phyloP scores from a whole-genome alignment of 805 yeast genomes.

The Kazachstania viticola region DNA sequence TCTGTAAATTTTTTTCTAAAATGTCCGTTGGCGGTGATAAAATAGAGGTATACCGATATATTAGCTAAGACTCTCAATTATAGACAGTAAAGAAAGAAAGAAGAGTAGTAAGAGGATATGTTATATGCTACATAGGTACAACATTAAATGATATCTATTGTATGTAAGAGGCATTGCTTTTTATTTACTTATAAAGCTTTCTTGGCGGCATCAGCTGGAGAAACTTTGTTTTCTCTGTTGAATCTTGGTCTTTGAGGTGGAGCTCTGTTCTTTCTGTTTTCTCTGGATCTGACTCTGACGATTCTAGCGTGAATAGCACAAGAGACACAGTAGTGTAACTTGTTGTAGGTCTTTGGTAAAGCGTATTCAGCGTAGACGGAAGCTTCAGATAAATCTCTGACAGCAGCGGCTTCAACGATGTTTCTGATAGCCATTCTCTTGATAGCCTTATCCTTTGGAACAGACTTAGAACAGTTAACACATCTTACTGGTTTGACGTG shows the following conservation, averaged over 20 bases:
- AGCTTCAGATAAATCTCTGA: conserved; percentile 99
- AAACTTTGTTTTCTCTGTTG: conserved; percentile 90
- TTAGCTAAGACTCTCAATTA: no score
- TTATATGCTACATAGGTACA: no score
- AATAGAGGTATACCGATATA: no score
- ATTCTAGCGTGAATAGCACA: conserved; percentile 99
- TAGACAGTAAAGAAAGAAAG: not conserved
- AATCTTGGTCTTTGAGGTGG: conserved; percentile 99
- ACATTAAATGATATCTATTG: no score
- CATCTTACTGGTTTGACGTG: conserved; percentile 99
- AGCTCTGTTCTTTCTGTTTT: conserved; percentile 96
- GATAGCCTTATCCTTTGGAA: conserved; percentile 99
- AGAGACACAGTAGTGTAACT: conserved; percentile 99
- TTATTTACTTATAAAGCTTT: conserved; percentile 66
- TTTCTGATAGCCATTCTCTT: conserved; percentile 99
- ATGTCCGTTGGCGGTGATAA: no score
- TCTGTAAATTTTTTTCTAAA: no score
- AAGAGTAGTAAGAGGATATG: no score
- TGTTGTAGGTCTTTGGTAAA: conserved; percentile 98
- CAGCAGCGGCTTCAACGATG: conserved; percentile 99
- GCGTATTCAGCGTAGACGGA: conserved; percentile 99
- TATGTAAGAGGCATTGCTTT: no score
- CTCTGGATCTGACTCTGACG: conserved; percentile 99
- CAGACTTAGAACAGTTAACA: conserved; percentile 98
- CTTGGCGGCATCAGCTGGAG: conserved; percentile 97